Conservation (phyloP, 2,329 filamentous ascomycete species). For the Rhynchosporium secalis region DNA sequence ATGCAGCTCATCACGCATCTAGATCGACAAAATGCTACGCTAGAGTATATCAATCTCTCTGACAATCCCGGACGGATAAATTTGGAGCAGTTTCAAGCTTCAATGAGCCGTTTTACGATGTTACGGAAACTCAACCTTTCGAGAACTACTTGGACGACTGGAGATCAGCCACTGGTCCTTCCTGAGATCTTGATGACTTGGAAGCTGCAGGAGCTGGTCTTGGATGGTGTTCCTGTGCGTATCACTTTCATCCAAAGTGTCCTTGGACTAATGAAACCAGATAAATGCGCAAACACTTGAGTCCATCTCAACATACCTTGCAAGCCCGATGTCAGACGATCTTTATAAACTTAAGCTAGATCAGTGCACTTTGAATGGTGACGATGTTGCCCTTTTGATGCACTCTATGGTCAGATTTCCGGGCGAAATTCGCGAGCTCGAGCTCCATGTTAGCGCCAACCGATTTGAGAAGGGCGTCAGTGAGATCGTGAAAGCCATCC, state of each 20-base stretch:
- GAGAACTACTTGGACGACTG: constrained; percentile 62
- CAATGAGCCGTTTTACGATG: constrained; percentile 65
- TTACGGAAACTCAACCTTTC: constrained; percentile 67
- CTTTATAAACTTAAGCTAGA: constrained; percentile 64
- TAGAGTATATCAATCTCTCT: constrained; percentile 68
- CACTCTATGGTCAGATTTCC: constrained; percentile 58
- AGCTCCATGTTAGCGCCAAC: constrained; percentile 64
- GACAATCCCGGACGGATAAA: constrained; percentile 65
- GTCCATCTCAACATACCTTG: constrained; percentile 63
- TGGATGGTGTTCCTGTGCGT: constrained; percentile 59
- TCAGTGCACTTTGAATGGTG: constrained; percentile 64
- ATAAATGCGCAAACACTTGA: constrained; percentile 64
- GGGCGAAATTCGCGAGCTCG: constrained; percentile 55
- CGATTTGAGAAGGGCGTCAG: constrained; percentile 51
- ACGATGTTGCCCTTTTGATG: constrained; percentile 64
- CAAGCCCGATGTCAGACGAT: constrained; percentile 58
- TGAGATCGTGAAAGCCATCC: constrained; percentile 53
- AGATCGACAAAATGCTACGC: constrained; percentile 62
- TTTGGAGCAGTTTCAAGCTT: constrained; percentile 63
- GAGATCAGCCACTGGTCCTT: constrained; percentile 62
- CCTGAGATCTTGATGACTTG: constrained; percentile 66
- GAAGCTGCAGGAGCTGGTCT: constrained; percentile 63
- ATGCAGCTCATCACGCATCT: constrained; percentile 64
- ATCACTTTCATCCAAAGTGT: not conserved
- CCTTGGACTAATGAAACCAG: constrained; percentile 25